Percentiles rank a stretch among this genome's conserved stretches.
Evolutionary conservation across 2,329 filamentous ascomycete genomes (phyloP).

Genomic region (Fusarium nematophilum): DNA sequence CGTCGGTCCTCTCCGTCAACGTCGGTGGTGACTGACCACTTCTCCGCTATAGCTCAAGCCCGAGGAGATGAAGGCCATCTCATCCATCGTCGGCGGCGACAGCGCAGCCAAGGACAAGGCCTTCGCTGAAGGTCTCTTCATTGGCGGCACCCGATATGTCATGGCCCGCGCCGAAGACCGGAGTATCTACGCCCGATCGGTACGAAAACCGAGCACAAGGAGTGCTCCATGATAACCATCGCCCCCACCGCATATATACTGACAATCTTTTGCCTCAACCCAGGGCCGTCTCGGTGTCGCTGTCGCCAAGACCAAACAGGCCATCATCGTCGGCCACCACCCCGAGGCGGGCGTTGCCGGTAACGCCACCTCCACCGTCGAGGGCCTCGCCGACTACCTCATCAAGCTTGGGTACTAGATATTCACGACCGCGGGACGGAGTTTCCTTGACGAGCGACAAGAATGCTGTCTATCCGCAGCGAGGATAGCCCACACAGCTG

Average conservation of each 20-base stretch:
- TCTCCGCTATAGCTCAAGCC: conserved; percentile 49
- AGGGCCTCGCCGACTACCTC: conserved; percentile 89
- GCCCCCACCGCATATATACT: not conserved
- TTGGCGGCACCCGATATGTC: conserved; percentile 83
- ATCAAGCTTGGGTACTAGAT: conserved; percentile 80
- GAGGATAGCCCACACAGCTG: conserved; percentile 33
- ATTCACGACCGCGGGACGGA: conserved; percentile 12
- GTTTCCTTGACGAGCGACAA: conserved; percentile 20
- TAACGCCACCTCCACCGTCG: conserved; percentile 81
- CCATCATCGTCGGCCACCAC: conserved; percentile 91
- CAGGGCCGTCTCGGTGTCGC: conserved; percentile 84
- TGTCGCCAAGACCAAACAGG: conserved; percentile 88
- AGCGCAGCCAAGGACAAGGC: conserved; percentile 70
- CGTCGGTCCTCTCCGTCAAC: conserved; percentile 4
- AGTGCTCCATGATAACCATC: not conserved
- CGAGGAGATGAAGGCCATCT: conserved; percentile 69
- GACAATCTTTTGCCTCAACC: conserved; percentile 9
- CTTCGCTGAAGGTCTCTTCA: conserved; percentile 77
- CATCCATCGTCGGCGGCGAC: conserved; percentile 61
- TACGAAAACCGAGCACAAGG: conserved; percentile 53
- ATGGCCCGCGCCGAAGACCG: conserved; percentile 80
- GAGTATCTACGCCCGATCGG: conserved; percentile 88
- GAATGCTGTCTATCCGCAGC: conserved; percentile 30
- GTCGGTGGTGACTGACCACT: conserved; percentile 18
- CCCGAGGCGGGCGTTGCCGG: conserved; percentile 77